Percentiles rank a stretch among this genome's conserved stretches.
These are phyloP conservation scores for Lachnellula cervina DNA, from an alignment of 2,329 filamentous ascomycete genomes.

Conservation along the genomic window DNA sequence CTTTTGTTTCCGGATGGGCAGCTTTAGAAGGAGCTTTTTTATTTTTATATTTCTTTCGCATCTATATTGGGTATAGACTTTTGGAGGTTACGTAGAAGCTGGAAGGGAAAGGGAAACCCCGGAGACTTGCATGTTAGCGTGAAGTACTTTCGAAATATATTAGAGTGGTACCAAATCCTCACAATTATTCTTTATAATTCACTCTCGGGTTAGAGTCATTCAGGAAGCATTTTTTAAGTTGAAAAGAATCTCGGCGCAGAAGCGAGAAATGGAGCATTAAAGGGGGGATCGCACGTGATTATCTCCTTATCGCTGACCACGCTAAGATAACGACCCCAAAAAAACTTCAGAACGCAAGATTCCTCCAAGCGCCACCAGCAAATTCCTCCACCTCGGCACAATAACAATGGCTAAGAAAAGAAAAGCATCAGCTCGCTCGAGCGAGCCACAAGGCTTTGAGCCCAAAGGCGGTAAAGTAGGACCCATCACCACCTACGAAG, in stretches of 20 bases:
- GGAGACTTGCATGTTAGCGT: too few relatives aligned
- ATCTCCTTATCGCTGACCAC: not conserved
- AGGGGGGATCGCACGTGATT: not conserved
- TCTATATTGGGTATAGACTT: too few relatives aligned
- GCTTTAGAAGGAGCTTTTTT: not conserved
- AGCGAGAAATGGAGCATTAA: not conserved
- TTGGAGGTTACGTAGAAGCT: too few relatives aligned
- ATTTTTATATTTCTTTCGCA: too few relatives aligned
- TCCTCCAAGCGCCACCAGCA: not conserved
- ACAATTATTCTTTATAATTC: too few relatives aligned
- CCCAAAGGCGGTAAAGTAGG: slow-evolving; percentile 20
- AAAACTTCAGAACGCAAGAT: not conserved
- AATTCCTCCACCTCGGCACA: not conserved
- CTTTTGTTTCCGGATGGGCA: not conserved
- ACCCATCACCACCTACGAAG: slow-evolving; percentile 56
- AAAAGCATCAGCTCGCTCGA: slow-evolving; percentile 14
- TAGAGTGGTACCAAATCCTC: too few relatives aligned
- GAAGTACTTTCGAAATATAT: too few relatives aligned
- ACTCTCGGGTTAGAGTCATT: too few relatives aligned
- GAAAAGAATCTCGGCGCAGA: not conserved
- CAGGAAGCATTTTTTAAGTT: too few relatives aligned
- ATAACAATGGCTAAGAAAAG: slow-evolving; percentile 26
- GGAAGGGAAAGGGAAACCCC: too few relatives aligned
- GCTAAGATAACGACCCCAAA: slow-evolving; percentile 2
- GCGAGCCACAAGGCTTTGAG: slow-evolving; percentile 10